Conservation (phyloP, 495 filamentous ascomycete species). For the Aspergillus leporis region DNA sequence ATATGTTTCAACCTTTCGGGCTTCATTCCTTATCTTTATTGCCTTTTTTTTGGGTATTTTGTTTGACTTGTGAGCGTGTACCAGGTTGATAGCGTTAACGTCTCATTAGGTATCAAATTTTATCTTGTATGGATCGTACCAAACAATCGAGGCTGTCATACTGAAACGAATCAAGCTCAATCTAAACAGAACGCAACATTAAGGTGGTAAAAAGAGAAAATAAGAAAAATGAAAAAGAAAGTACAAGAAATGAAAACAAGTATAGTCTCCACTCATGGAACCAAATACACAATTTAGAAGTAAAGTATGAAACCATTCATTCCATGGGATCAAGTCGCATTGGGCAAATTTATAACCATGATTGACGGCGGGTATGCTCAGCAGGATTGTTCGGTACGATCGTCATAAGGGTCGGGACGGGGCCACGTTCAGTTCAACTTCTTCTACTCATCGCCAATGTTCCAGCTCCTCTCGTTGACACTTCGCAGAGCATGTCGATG, state of each 20-base stretch:
- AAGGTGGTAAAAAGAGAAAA: conserved; percentile 13
- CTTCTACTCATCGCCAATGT: conserved; percentile 12
- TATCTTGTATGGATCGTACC: background rate
- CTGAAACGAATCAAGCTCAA: background rate
- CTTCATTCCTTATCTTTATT: background rate
- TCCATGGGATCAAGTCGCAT: background rate
- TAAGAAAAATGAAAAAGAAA: conserved; percentile 6
- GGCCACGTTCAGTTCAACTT: background rate
- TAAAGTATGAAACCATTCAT: conserved; percentile 11
- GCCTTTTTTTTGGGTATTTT: background rate
- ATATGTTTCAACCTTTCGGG: no score
- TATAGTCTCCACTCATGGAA: background rate
- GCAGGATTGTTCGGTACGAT: conserved; percentile 7
- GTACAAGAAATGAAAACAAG: conserved; percentile 10
- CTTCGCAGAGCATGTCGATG: conserved; percentile 20
- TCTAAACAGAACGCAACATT: conserved; percentile 4
- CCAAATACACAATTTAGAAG: conserved; percentile 11
- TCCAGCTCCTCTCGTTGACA: conserved; percentile 25
- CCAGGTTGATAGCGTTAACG: background rate
- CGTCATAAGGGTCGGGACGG: background rate
- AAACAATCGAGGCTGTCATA: background rate
- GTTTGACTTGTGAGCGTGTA: background rate
- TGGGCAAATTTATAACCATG: conserved; percentile 6
- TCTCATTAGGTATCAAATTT: background rate
- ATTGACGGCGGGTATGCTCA: background rate